Base-by-base conservation (phyloP, 257 asterid genomes). In the Solanum clarkiae region DNA sequence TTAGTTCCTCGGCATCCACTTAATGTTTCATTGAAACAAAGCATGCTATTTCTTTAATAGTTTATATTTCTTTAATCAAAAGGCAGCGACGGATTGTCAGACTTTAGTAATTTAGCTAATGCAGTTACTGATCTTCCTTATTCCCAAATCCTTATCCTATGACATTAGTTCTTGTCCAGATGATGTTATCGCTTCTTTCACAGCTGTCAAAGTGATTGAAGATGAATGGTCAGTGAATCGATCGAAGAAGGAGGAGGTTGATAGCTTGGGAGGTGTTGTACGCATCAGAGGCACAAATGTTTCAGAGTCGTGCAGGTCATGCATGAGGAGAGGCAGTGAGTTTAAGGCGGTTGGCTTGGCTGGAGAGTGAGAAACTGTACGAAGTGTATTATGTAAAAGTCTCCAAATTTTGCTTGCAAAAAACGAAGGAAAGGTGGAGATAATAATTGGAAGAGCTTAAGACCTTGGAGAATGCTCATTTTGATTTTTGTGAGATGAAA, bases 181-280 rank as follows among this genome's bases (percentile, higher is more conserved):
- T 47, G 51, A 47, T 90, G 90, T 65, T 54, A 90, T 89, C 29
- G 51, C 82, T 80, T 84, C 93, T 13, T 74, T 79, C 66, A 86
- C 82, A 89, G 83, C 82, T 47, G 85, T 90, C 56, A 91, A 92
- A 88, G 84, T 88, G 63, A 86, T 32, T 32, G 94, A 91, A 90
- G 99, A 93, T 29, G 98, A 95, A 86, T 95, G 97, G 97, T 95
- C 99, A 0, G 96, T 95, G 74, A 96, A 96, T 88, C 92, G 90
- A 9, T 12, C 80, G 8, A 96, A 92, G 85, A 96, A 91, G 81
- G 96, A 88, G 22, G 93, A 93, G 9, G 87, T 93, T 16, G 92
- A 92, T 88, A 92, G 95, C 92, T 89, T 96, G 91, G 95, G 90
- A 84, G 92, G 95, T 79, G 90, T 95, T 2, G 93, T 94, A 15